Base-by-base conservation (phyloP, 169 alveolate species). In the Theileria sp. region DNA sequence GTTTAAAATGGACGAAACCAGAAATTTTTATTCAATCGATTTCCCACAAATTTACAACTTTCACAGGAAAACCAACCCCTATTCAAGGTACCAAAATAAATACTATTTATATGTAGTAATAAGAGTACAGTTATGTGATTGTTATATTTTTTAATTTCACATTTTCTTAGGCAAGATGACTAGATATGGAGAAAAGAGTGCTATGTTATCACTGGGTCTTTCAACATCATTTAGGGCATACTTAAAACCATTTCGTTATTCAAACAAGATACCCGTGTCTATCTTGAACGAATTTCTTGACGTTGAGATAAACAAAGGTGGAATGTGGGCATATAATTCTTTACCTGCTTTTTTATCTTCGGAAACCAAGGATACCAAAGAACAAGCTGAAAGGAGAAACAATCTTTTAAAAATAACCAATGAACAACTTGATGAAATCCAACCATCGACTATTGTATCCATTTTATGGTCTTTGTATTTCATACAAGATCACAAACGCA, bases 311-410 rank as follows among this genome's bases (percentile, higher is more conserved):
- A 67, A 83, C 71, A 79, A 81, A 32, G 89, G 89, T 13, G 89
- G 89, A 17, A 17, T 58, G 13, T 83, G 89, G 89, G 89, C 89
- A 44, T 83, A 76, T 76, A 62, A 70, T 76, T 77, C 80, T 23
- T 58, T 56, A 19, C 89, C 89, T 15, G 50, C 54, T 23, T 71
- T 83, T 21, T 36, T 83, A 64, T 25, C 67, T 8, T 21, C 67
- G 0, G 67, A 10, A 19, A 58, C 26, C 8, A 19, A 19, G 15
- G 74, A 62, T 4, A 25, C 44, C 6, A 50, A 49, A 10, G 62
- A 28, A 6, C 72, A 44, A 30, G 19, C 58, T 15, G 62, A 23
- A 4, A 17, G 34, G 54, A 44, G 32, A 10, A 81, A 83, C n/a
- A 58, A 72, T 17, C 69, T 76, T 12, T 44, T 77, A 44, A 13